A percentile compares a stretch with the other conserved stretches of the same genome.
Conservation (phyloP, 2,329 filamentous ascomycete genomes). For the Chaetomiaceae sp. region DNA sequence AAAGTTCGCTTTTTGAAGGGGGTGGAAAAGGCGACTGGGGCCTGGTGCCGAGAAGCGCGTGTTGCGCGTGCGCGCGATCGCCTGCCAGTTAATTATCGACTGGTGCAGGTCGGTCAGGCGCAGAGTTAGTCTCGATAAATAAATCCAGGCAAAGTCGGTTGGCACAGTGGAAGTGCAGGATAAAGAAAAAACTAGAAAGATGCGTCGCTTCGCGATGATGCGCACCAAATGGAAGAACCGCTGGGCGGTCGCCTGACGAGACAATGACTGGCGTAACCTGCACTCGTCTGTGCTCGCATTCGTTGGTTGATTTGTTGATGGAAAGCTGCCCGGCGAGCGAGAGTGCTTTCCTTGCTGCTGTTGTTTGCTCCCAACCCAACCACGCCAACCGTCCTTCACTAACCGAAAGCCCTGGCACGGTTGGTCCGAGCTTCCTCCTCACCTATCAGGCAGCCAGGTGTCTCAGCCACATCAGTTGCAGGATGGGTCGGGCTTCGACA, state of each 20-base stretch:
- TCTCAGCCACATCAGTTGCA: constrained; percentile 7
- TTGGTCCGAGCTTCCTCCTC: constrained; percentile 9
- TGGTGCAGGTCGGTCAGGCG: constrained; percentile 5
- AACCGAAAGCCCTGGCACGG: constrained; percentile 1
- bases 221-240: not conserved
- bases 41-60: constrained; percentile 5
- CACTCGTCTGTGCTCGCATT: not conserved
- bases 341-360: constrained; percentile 1
- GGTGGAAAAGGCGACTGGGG: constrained; percentile 6
- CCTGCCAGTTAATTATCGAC: too few relatives aligned
- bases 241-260: not conserved
- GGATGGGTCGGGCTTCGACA: too few relatives aligned
- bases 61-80: constrained; percentile 12
- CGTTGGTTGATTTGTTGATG: constrained; percentile 9
- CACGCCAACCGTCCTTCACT: too few relatives aligned
- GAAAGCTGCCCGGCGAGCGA: constrained; percentile 2
- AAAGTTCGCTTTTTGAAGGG: not conserved
- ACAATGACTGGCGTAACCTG: constrained; percentile 1
- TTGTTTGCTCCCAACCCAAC: constrained; percentile 2
- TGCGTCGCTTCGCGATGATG: not conserved
- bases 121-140: too few relatives aligned
- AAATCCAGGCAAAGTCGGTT: too few relatives aligned
- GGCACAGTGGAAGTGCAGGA: too few relatives aligned
- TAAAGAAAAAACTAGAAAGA: not conserved
- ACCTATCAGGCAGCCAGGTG: too few relatives aligned